Base-by-base conservation (phyloP, 2,329 filamentous ascomycete species). In the Penicillium hordei region DNA sequence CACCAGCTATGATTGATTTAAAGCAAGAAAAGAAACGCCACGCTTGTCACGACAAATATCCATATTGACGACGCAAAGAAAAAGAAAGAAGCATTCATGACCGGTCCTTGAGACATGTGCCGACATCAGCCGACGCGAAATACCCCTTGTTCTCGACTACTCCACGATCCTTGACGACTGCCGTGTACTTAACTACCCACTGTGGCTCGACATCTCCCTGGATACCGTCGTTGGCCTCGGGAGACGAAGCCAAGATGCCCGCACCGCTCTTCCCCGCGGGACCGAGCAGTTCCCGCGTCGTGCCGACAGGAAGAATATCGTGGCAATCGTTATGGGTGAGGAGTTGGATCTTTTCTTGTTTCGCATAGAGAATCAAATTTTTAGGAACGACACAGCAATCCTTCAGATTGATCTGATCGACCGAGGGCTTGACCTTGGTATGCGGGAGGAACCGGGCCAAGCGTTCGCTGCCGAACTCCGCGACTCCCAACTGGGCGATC, bases 141-240 rank as follows among this genome's bases (percentile, higher is more conserved):
- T 97, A 97, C 8, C 94, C 94, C 80, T 97, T 99, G 72, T 94
- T 96, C 81, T 99, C 94, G 64, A 99, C 93, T 9, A 99, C 94
- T 15, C 94, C 94, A 53, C 94, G 83, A 72, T 97, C 89, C 74
- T 90, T 89, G 40, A 97, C 91, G 58, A 97, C 93, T 1, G 94
- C 94, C 38, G 93, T 97, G 73, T 99, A 99, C 73, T 97, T 96
- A 65, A 93, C 89, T 29, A 97, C 94, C 93, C 94, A 99, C 72
- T 93, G 87, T 29, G 94, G 93, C 58, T 86, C 84, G 48, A 97
- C 83, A 63, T 96, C 87, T 5, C 91, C 93, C 65, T 83, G 81
- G 57, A 96, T 78, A 0, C 89, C 75, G 63, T 80, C 79, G 5
- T 78, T 76, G 15, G 72, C 72, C 23, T 80, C 75, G 8, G 81